Base-by-base conservation (phyloP, 257 asterid genomes). In the Solanum bulbocastanum region DNA sequence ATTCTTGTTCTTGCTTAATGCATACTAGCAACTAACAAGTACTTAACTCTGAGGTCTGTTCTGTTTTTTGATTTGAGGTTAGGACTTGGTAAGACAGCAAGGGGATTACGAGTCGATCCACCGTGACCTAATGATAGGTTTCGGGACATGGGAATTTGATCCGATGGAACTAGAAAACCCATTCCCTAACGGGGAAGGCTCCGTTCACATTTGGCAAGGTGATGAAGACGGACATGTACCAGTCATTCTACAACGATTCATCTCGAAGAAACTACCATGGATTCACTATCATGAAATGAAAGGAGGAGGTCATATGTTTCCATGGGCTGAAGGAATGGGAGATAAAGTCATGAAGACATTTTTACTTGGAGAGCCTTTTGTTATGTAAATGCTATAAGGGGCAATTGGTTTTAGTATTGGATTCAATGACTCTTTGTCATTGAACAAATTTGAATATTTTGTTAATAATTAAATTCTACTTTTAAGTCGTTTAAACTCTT, bases 121-220 rank as follows among this genome's bases (percentile, higher is more conserved):
- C 83, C 95, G 98, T 5, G 99, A 96, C 90, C 2, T 91, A 90
- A 93, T 88, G 56, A n/a, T 95, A 85, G 96, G 96, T 18, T 96
- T 94, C 25, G 98, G 99, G 87, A 92, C 84, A 22, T 96, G 98
- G 98, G 98, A 96, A 37, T 96, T 96, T 69, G 94, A 90, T 88
- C 99, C 99, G 2, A 87, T 86, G 87, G 96, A 94, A 83, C 86
- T 95, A 89, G 86, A 94, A 87, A 94, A 94, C 82, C 95, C 96
- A 1, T 94, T 93, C 86, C 87, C 94, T 40, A 89, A 93, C 15
- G 75, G 94, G 22, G 95, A 89, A 89, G 97, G 92, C 8, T 87
- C 92, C 2, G 96, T 95, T 42, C 98, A 96, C 91, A 89, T 96
- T 33, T 96, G 98, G 98, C 97, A 93, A 36, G 99, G 98, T 49